Base-by-base conservation (phyloP, 495 filamentous ascomycete genomes). In the Neurospora pannonica region DNA sequence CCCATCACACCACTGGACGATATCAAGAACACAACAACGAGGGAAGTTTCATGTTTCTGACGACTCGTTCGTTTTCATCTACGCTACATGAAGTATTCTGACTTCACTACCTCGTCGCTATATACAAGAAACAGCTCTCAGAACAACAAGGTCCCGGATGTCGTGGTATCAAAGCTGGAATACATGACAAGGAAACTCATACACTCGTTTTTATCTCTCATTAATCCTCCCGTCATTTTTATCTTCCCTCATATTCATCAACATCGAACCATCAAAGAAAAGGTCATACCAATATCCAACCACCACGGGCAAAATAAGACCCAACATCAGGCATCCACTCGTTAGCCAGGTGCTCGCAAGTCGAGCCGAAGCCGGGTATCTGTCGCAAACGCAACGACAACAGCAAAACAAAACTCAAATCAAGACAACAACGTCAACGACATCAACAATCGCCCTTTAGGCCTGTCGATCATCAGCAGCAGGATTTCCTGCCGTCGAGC, bases 401-500 rank as follows among this genome's bases (percentile, higher is more conserved):
- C 3, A 67, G 7, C 54, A 67, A 31, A 34, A 62, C 1, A 67
- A 73, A 46, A 24, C 42, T 34, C 31, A 37, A 38, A 48, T 15
- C 48, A 38, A n/a, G 36, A 21, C 34, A 75, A 10, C 24, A 72
- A 69, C 28, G 60, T 28, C 21, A 60, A 60, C 72, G 36, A 67
- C 13, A 42, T 43, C 74, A 62, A 76, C 73, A 37, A 71, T 67
- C 24, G 73, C 36, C n/a, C 38, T 24, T 60, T 24, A 24, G 15
- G 24, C 24, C 36, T 28, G 34, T 34, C 19, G 38, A 31, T 36
- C 71, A 69, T 70, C 67, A 15, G 38, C 72, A 54, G 39, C n/a
- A 71, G 42, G 37, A 38, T 71, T 28, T 54, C 71, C 71, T 73
- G 75, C 21, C 34, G 70, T 71, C 34, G 70, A 38, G 34, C 11